Conservation (phyloP, 2,329 filamentous ascomycete genomes). For the Orbilia oligospora region DNA sequence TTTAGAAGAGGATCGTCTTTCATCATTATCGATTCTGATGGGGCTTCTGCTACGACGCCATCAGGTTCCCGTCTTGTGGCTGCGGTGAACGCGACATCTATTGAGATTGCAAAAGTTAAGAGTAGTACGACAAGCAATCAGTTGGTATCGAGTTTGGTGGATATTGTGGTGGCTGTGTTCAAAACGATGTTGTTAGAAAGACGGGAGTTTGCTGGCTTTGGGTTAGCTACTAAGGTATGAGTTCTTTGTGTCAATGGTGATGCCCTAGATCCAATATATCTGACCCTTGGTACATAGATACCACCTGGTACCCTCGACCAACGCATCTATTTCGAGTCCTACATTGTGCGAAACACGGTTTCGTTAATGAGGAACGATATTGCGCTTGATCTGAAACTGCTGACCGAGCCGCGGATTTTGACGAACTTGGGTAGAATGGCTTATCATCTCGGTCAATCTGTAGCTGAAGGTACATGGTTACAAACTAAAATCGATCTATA, state of each 20-base stretch:
- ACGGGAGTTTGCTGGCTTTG: conserved; percentile 92
- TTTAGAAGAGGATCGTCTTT: conserved; percentile 84
- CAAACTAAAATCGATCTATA: neutral
- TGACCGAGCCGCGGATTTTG: conserved; percentile 85
- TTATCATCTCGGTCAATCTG: conserved; percentile 85
- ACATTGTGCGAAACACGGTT: conserved; percentile 82
- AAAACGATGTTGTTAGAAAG: conserved; percentile 85
- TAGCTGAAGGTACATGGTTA: conserved; percentile 77
- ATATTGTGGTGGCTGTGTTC: conserved; percentile 84
- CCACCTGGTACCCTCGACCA: conserved; percentile 95
- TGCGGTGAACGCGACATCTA: conserved; percentile 66
- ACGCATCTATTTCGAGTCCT: conserved; percentile 95
- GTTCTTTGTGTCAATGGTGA: neutral
- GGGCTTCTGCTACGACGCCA: conserved; percentile 28
- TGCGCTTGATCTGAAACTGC: conserved; percentile 77
- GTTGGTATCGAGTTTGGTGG: conserved; percentile 77
- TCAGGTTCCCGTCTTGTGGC: conserved; percentile 60
- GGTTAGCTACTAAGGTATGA: conserved; percentile 82
- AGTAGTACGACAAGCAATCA: conserved; percentile 36
- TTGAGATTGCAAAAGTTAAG: conserved; percentile 75
- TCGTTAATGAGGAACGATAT: conserved; percentile 79
- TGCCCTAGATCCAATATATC: conserved; percentile 1
- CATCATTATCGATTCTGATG: conserved; percentile 75
- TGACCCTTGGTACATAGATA: conserved; percentile 47
- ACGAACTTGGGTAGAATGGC: conserved; percentile 88